Base-by-base conservation (phyloP, 306 rosid genomes). In the Gastrolobium villosum region DNA sequence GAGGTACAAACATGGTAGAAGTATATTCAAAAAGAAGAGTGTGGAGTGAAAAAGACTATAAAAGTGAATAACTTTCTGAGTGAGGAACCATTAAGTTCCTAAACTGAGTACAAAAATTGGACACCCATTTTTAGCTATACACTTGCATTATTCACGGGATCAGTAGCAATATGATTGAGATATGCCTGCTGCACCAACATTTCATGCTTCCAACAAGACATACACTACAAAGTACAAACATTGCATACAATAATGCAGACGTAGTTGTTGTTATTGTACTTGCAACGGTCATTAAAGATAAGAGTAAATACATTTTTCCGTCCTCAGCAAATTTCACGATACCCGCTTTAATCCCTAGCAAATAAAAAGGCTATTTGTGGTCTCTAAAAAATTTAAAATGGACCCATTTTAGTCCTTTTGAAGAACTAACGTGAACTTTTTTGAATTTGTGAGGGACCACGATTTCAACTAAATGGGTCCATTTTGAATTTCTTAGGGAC, bases 1-100 rank as follows among this genome's bases (percentile, higher is more conserved):
- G 63, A 30, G 44, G 45, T 10, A 13, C 72, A 54, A 77, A 65
- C 14, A 46, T 56, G 60, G 30, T 59, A 48, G 20, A 63, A 61
- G 41, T 20, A 20, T 20, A 20, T 43, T 37, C 26, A 59, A 59
- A 66, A 32, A 36, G 61, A 50, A 53, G 48, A 74, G 80, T 75
- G 68, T 8, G 61, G 15, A 61, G 64, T 69, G 46, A 41, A 81
- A 57, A 81, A 75, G 62, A 40, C 77, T 6, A 30, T 53, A 32
- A 20, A 69, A 75, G 77, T 71, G 67, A 70, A 66, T 81, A 11
- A 30, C 65, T 74, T 74, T 74, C 48, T 15, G 2, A 52, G 20
- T 31, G 63, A 62, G 46, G 54, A 76, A 76, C 55, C 32, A 20
- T 50, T n/a, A 30, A 62, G 26, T 82, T 82, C 63, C 37, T 43